These are phyloP conservation scores for Narthecium ossifragum DNA, from an alignment of 106 monocot species.

Conservation along the genomic window DNA sequence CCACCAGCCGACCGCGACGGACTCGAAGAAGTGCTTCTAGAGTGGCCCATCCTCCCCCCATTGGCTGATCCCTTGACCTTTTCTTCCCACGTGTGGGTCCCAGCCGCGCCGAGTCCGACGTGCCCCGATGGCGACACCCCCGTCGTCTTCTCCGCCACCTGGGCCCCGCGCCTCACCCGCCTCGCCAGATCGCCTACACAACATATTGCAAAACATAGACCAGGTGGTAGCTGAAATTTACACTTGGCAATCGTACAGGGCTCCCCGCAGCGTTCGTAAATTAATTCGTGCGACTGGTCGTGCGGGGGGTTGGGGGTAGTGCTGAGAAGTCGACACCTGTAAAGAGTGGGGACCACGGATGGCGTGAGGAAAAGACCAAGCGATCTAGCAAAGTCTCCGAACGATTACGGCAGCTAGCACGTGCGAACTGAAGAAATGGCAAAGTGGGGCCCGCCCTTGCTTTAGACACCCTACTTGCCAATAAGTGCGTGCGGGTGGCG, in stretches of 20 bases:
- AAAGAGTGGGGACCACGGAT: neutral
- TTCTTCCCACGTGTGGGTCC: constrained; percentile 1
- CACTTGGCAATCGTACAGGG: too few relatives aligned
- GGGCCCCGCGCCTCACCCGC: neutral
- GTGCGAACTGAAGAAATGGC: neutral
- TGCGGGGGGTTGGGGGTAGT: too few relatives aligned
- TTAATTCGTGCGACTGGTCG: too few relatives aligned
- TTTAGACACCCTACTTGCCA: neutral
- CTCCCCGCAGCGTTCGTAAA: too few relatives aligned
- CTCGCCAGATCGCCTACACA: too few relatives aligned
- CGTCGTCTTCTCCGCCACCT: neutral
- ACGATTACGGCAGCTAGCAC: too few relatives aligned
- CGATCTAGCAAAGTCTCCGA: too few relatives aligned
- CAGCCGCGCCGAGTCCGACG: constrained; percentile 9
- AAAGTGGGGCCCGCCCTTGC: neutral
- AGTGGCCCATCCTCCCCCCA: constrained; percentile 3
- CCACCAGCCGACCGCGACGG: constrained; percentile 5
- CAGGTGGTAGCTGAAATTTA: too few relatives aligned
- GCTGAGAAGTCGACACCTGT: neutral
- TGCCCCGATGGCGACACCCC: neutral
- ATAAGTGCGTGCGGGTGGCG: neutral
- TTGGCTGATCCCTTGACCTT: constrained; percentile 19
- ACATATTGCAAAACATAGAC: too few relatives aligned
- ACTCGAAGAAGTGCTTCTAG: neutral
- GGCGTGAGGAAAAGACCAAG: too few relatives aligned